Evolutionary conservation across 2,329 filamentous ascomycete genomes (phyloP), one percentile per base, ranked within the genome.

Genomic region (Tolypocladium tundrense): DNA sequence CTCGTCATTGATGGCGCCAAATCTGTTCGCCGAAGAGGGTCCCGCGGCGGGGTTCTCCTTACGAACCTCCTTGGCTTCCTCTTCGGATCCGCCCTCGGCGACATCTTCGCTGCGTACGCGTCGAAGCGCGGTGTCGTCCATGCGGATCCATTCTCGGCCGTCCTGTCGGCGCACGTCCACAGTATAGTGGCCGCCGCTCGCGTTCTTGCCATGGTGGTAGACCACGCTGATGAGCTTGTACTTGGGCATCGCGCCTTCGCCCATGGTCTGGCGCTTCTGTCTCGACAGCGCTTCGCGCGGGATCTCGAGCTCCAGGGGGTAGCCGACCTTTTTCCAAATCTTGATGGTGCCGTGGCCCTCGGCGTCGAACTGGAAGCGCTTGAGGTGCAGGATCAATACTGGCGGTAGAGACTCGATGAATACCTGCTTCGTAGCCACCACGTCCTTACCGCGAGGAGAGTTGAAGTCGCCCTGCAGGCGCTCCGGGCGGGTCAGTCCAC

Each of bases 241-340:
- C 69, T 87, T 89, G 5, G 92, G 91, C 60, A 90, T 78, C 1
- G 85, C 84, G n/a, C 72, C 70, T 50, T 87, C 86, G 62, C 87
- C 85, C 19, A 83, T 77, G 33, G 81, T 77, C 62, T 89, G 77
- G 51, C 80, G 80, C 70, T 86, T 88, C 67, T 88, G 83, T 37
- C 87, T 85, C 13, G 91, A 88, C 67, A 99, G 88, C 11, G 91
- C 88, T 69, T 97, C 93, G 58, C 87, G 88, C 0, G 94, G 94
- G 61, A 99, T 91, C 70, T 97, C 93, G 55, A 99, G 80, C 67
- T 97, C 92, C 35, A 99, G 78, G 0, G 94, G 94, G 68, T 99
- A 99, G 24, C 91, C 93, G 59, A 99, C 81, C 76, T 93, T 96
- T 78, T 97, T 99, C 90, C 93, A 97, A 62, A 97, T 96, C 79